A percentile compares a stretch with the other conserved stretches of the same genome.
Conservation (phyloP, 108 stramenopile species). For the Nannochloropsis gaditana region DNA sequence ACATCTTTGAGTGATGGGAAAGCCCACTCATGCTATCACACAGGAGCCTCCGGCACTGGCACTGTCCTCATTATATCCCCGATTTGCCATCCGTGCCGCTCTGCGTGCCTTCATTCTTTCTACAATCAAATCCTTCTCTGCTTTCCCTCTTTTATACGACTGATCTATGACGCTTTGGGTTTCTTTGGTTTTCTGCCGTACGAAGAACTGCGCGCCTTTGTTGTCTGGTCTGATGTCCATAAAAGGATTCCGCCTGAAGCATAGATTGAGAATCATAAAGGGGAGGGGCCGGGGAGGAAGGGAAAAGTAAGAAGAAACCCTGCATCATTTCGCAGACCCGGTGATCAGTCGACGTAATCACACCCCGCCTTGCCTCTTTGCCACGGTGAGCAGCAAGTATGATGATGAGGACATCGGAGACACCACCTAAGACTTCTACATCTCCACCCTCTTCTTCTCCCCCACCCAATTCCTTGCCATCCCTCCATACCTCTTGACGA, state of each 20-base stretch:
- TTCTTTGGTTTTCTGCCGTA: not conserved
- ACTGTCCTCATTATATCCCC: not conserved
- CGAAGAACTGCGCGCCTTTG: constrained; percentile 8
- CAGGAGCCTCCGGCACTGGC: not conserved
- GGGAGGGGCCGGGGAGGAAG: not conserved
- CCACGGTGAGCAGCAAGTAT: too few relatives aligned
- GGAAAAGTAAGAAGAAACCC: not conserved
- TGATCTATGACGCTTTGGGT: not conserved
- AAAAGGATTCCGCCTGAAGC: not conserved
- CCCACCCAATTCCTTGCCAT: not conserved
- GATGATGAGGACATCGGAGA: too few relatives aligned
- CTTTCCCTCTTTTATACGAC: not conserved
- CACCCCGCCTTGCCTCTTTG: too few relatives aligned
- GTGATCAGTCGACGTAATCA: too few relatives aligned
- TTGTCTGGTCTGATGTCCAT: not conserved
- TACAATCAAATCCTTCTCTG: constrained; percentile 9
- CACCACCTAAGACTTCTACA: not conserved
- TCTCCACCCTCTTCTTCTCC: not conserved
- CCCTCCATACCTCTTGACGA: not conserved
- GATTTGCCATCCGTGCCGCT: not conserved
- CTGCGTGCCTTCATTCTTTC: not conserved
- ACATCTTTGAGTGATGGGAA: not conserved
- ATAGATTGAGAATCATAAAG: not conserved
- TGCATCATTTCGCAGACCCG: too few relatives aligned
- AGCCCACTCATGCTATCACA: not conserved